Evolutionary conservation across 768 basidiomycete genomes (phyloP).

Genomic region (Clathrus columnatus): DNA sequence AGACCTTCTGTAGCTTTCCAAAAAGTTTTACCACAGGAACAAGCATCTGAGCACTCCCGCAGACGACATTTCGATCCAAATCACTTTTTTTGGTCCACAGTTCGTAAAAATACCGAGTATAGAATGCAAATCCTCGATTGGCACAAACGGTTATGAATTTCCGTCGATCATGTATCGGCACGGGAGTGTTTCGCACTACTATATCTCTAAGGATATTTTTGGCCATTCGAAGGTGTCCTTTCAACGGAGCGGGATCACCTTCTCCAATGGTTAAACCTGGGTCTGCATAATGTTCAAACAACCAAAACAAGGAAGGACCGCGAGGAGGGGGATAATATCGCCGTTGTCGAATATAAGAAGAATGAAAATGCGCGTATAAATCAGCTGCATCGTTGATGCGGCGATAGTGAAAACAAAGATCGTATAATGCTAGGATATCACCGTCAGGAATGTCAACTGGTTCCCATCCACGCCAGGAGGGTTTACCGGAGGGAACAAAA

Average conservation of each 20-base stretch:
- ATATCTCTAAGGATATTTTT: constrained; percentile 39
- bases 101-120: constrained; percentile 51
- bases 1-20: constrained; percentile 15
- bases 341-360: constrained; percentile 21
- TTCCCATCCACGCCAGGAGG: not conserved
- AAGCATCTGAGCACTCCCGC: constrained; percentile 36
- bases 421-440: constrained; percentile 41
- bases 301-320: constrained; percentile 37
- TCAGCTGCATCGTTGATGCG: constrained; percentile 29
- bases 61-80: constrained; percentile 31
- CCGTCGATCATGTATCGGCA: constrained; percentile 40
- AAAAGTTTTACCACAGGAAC: constrained; percentile 47
- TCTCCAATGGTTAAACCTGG: not conserved
- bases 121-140: constrained; percentile 34
- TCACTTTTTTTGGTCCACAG: constrained; percentile 34
- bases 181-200: constrained; percentile 30
- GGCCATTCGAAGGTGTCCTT: constrained; percentile 20
- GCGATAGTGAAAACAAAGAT: constrained; percentile 23
- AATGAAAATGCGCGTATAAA: constrained; percentile 41
- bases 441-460: constrained; percentile 31
- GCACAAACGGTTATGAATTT: constrained; percentile 42
- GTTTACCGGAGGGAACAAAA: constrained; percentile 24
- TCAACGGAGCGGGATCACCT: not conserved
- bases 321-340: constrained; percentile 44
- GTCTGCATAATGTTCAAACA: constrained; percentile 37